Base-by-base conservation (phyloP, 192 early-diverging fungal genomes). In the Gaertneriomyces sp. region DNA sequence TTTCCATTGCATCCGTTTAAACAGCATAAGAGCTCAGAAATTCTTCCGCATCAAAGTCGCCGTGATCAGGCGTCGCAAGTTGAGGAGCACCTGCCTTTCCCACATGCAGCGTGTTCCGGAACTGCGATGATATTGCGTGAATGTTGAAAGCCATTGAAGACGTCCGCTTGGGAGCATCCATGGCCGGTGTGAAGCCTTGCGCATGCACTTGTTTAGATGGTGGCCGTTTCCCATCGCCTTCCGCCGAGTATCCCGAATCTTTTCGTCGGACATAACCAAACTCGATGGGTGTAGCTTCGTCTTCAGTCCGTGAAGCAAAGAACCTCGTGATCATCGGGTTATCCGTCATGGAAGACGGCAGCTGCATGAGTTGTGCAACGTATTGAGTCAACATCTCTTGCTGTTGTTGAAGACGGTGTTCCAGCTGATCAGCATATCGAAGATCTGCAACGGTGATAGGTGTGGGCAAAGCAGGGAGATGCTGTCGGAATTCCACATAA, bases 171-270 rank as follows among this genome's bases (percentile, higher is more conserved):
- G 33, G 54, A 2, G 47, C 47, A 17, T 17, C 1, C 47, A 49
- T 49, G 47, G 47, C 47, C 12, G 47, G 12, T 49, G 47, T 12
- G 33, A 20, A 56, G 0, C 1, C 33, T 12, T 12, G 20, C 54
- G 54, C 12, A 12, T 33, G 25, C 25, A 33, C 25, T 33, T 33
- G 1, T 33, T 33, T 33, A 33, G 54, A 16, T 11, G 33, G 20
- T 16, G 33, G 33, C 11, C 14, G 20, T 56, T 12, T 16, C 12
- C 40, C 45, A n/a, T 42, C 16, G 42, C 42, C n/a, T 42, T 42
- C 59, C 14, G 59, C 59, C 33, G 40, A 60, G n/a, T 25, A 56
- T 16, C 54, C 54, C 16, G 54, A 56, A 38, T 56, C 54, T 12
- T 38, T 16, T 5, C 54, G 54, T 25, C 16, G 12, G 6, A 25